Evolutionary conservation across 169 alveolate species (phyloP), one percentile per base, ranked within the genome.

Genomic region (Plasmodium vinckei): DNA sequence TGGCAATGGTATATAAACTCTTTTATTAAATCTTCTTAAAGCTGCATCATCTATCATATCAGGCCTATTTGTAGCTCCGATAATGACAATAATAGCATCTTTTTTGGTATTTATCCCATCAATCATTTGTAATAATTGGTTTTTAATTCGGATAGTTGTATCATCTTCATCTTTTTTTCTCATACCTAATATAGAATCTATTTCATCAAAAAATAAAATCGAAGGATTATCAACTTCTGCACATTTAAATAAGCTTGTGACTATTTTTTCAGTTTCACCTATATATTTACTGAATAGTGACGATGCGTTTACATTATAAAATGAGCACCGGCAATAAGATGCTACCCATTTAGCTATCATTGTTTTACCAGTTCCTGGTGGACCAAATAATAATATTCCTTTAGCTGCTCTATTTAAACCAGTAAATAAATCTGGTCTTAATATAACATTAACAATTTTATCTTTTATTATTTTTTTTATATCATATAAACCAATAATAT

Each of bases 11-110:
- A 97, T 95, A 88, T 96, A 95, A 5, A 97, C 96, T 57, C 99
- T 91, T 88, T 96, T 97, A 54, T 96, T 92, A 68, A 98, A 92
- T 59, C 99, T 91, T 79, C 99, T 91, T n/a, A 98, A 92, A 13
- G 98, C 99, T 25, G 99, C 99, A 88, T 96, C 99, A 92, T 97
- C 99, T 44, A 97, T 92, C 97, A 96, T 97, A 88, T 94, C 97
- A 1, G 99, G 99, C 57, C 99, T 93, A 87, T 97, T 97, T 1
- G 99, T 97, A 10, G 99, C 99, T 2, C 98, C 99, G 25, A 96
- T 94, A 42, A 97, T 97, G 19, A 96, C 95, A 56, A 94, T 93
- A 5, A 94, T 93, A 21, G 64, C 64, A 39, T 93, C 94, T 53
- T 87, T 82, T 79, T 94, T 92, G 42, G 97, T 94, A 27, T 97